Conservation (phyloP, 1,284 basidiomycete species). For the Melampsora americana region DNA sequence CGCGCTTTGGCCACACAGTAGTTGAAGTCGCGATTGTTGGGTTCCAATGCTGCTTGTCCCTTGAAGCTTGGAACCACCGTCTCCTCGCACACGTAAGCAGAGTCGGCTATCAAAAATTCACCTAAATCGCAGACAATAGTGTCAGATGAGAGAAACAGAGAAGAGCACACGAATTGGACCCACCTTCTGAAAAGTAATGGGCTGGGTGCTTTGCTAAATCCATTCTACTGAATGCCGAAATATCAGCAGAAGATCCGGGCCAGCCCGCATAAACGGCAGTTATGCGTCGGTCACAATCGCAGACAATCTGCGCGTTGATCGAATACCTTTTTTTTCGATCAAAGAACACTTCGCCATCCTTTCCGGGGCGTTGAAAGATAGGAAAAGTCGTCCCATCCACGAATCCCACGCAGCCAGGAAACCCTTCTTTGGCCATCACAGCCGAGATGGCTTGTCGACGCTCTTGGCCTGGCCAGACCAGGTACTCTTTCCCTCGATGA, state of each 20-base stretch:
- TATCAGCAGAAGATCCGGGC: slow-evolving; percentile 7
- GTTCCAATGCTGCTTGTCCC: background rate
- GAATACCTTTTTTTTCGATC: background rate
- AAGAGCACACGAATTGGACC: too few relatives aligned
- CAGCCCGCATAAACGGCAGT: slow-evolving; percentile 1
- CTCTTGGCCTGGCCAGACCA: background rate
- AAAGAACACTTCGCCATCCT: background rate
- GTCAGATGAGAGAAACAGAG: too few relatives aligned
- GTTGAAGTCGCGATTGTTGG: slow-evolving; percentile 2
- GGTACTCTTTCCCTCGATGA: background rate
- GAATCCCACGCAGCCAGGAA: too few relatives aligned
- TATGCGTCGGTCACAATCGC: slow-evolving; percentile 8
- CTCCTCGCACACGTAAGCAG: background rate
- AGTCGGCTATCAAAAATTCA: background rate
- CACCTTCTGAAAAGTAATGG: too few relatives aligned
- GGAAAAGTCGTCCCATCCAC: slow-evolving; percentile 13
- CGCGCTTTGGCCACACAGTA: slow-evolving; percentile 13
- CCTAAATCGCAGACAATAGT: background rate
- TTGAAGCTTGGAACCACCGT: background rate
- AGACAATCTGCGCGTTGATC: slow-evolving; percentile 10
- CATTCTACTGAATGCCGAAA: background rate
- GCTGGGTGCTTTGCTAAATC: too few relatives aligned
- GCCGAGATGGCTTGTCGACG: background rate
- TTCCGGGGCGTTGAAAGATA: background rate
- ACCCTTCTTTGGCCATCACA: background rate